Percentiles rank a stretch among this genome's conserved stretches.
Evolutionary conservation across 2,329 filamentous ascomycete species (phyloP).

Genomic region (Cladosporium sp.): DNA sequence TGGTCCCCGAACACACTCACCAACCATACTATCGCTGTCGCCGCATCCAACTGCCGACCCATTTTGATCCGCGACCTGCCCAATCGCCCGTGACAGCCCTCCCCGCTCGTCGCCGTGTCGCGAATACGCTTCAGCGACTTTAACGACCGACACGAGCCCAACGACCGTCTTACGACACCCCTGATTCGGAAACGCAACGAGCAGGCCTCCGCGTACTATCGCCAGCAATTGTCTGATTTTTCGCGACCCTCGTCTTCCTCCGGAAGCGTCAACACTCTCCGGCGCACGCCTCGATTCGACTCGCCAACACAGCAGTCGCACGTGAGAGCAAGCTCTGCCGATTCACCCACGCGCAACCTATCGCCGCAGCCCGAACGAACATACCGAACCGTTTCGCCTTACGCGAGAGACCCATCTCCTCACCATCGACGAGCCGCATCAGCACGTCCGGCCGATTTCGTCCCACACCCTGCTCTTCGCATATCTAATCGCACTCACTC

Average conservation of each 20-base stretch:
- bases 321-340: conserved; percentile 47
- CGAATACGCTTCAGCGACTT: conserved; percentile 40
- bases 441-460: conserved; percentile 27
- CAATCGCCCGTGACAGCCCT: conserved; percentile 9
- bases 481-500: conserved; percentile 83
- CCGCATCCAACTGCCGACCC: not conserved
- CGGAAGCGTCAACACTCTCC: conserved; percentile 53
- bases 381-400: not conserved
- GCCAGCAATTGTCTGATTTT: conserved; percentile 31
- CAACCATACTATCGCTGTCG: not conserved
- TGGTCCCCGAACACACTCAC: not conserved
- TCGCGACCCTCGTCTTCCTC: conserved; percentile 55
- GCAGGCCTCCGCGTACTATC: conserved; percentile 39
- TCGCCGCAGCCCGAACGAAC: conserved; percentile 25
- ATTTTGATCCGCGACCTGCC: not conserved
- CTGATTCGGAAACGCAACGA: conserved; percentile 51
- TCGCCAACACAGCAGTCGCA: conserved; percentile 36
- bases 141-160: conserved; percentile 56
- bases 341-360: conserved; percentile 34
- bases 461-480: conserved; percentile 58
- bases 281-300: conserved; percentile 55
- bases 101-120: conserved; percentile 41
- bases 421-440: conserved; percentile 36
- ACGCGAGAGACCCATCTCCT: conserved; percentile 21
- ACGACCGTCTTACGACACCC: conserved; percentile 56